A percentile compares a stretch with the other conserved stretches of the same genome.
Conservation (phyloP, 768 basidiomycete genomes). For the Kwoniella sp. region DNA sequence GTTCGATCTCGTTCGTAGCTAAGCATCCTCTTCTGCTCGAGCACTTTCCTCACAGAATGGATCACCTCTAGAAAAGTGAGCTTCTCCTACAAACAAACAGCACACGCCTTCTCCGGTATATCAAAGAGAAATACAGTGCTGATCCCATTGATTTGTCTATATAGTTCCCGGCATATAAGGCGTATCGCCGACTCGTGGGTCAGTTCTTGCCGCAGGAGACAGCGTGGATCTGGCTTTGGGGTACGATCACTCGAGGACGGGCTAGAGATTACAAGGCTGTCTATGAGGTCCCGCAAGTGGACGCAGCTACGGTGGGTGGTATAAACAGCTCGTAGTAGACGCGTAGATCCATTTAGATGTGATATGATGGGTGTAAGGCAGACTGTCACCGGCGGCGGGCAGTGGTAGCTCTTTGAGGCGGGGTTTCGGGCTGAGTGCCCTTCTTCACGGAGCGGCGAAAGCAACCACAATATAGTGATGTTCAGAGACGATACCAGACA, state of each 20-base stretch:
- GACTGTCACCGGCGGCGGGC: no score
- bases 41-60: constrained; percentile 76
- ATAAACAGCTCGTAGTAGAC: no score
- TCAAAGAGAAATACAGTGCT: no score
- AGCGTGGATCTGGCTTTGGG: constrained; percentile 51
- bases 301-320: not conserved
- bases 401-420: no score
- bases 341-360: no score
- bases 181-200: constrained; percentile 75
- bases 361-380: no score
- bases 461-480: no score
- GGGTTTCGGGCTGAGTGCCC: no score
- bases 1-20: constrained; percentile 57
- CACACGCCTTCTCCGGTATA: no score
- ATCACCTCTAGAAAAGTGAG: constrained; percentile 69
- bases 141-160: no score
- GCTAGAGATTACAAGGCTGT: constrained; percentile 58
- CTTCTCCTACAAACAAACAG: not conserved
- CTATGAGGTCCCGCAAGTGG: constrained; percentile 48
- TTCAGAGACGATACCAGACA: no score
- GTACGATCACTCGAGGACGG: constrained; percentile 58
- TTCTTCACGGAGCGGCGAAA: no score
- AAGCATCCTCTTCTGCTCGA: constrained; percentile 72
- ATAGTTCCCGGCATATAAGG: constrained; percentile 61
- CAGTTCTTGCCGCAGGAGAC: constrained; percentile 68